Conservation (phyloP, 148 eudicot genomes). For the Hydrangea macrophylla region DNA sequence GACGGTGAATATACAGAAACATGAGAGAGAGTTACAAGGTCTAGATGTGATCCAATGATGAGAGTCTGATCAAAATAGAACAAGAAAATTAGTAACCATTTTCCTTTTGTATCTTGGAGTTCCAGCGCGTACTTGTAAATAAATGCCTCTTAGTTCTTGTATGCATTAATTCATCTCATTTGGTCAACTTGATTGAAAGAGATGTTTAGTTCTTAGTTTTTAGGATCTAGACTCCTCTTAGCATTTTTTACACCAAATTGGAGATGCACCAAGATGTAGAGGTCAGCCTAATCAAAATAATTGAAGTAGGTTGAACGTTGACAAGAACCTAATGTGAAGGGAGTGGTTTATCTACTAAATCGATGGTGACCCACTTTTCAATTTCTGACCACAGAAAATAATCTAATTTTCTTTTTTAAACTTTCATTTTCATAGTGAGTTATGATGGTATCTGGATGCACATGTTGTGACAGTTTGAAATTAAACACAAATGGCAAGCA, state of each 20-base stretch:
- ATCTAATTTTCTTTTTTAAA: not conserved
- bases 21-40: not conserved
- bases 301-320: not conserved
- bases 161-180: not conserved
- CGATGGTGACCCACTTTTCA: conserved; percentile 10
- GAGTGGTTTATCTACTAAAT: conserved; percentile 16
- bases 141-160: not conserved
- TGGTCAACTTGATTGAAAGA: not conserved
- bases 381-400: conserved; percentile 1
- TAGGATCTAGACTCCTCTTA: too few relatives aligned
- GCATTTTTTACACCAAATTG: not conserved
- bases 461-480: too few relatives aligned
- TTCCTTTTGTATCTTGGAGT: too few relatives aligned
- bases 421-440: not conserved
- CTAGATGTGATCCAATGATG: too few relatives aligned
- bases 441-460: not conserved
- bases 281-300: not conserved
- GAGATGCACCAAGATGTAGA: not conserved
- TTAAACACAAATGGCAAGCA: too few relatives aligned
- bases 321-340: not conserved
- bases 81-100: too few relatives aligned
- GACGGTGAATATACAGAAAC: not conserved
- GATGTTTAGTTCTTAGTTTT: not conserved
- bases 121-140: too few relatives aligned
- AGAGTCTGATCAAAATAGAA: too few relatives aligned